A percentile compares a stretch with the other conserved stretches of the same genome.
These are phyloP conservation scores for Echium plantagineum DNA, from an alignment of 257 asterid genomes.

Conservation along the genomic window DNA sequence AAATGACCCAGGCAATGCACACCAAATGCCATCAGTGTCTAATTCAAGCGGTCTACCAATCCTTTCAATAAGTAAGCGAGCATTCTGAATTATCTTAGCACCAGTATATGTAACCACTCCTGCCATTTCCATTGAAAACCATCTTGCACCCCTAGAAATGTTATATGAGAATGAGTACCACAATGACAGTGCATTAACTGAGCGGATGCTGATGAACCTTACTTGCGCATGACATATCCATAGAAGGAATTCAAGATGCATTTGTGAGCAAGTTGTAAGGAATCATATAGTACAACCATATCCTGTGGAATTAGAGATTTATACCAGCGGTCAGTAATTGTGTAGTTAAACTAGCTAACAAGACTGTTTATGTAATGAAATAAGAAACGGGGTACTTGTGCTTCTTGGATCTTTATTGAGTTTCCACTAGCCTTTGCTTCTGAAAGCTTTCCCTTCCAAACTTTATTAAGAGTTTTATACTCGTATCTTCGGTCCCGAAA, in stretches of 20 bases:
- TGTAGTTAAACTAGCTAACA: neutral
- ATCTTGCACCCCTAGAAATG: slow-evolving; percentile 84
- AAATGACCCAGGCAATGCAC: slow-evolving; percentile 85
- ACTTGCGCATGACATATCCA: slow-evolving; percentile 99
- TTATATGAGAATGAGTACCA: slow-evolving; percentile 1
- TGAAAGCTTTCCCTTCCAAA: slow-evolving; percentile 89
- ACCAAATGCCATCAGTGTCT: slow-evolving; percentile 99
- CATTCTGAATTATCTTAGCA: slow-evolving; percentile 96
- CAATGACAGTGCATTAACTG: slow-evolving; percentile 7
- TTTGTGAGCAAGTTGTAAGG: slow-evolving; percentile 96
- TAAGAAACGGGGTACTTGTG: slow-evolving; percentile 50
- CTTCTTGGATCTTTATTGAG: slow-evolving; percentile 90
- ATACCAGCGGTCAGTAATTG: neutral
- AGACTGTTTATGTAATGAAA: neutral
- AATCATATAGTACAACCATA: slow-evolving; percentile 87
- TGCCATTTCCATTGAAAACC: slow-evolving; percentile 99
- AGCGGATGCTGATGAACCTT: slow-evolving; percentile 18
- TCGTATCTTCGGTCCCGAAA: slow-evolving; percentile 99
- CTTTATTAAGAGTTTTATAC: slow-evolving; percentile 92
- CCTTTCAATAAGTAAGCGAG: slow-evolving; percentile 87
- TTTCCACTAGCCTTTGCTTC: slow-evolving; percentile 94
- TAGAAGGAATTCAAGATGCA: slow-evolving; percentile 97
- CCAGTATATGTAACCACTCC: slow-evolving; percentile 98
- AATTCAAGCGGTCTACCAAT: slow-evolving; percentile 97
- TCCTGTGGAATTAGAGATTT: slow-evolving; percentile 46